Base-by-base conservation (phyloP, 805 yeast species). In the Ogataea henricii region DNA sequence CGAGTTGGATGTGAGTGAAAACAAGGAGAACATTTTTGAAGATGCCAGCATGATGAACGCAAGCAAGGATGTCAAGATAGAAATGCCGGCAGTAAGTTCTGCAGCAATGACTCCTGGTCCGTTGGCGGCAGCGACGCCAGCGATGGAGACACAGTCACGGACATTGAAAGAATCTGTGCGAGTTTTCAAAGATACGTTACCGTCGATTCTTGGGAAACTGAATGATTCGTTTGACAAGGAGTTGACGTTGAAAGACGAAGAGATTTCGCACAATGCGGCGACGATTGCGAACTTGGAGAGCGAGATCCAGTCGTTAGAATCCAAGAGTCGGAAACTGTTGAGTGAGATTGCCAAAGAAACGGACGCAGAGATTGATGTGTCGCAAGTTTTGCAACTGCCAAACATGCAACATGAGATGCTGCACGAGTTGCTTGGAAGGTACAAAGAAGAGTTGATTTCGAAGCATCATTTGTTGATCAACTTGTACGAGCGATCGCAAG, bases 401-500 rank as follows among this genome's bases (percentile, higher is more conserved):
- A 63, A 60, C 51, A 63, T 45, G 66, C 70, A 42, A 49, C 64
- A 53, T 13, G 45, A 46, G 9, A 16, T 49, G 26, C 30, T 48
- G 23, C 45, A 47, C 17, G 43, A 36, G 21, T 18, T 49, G 1
- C 32, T 55, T 16, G 36, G 43, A 7, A 42, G 51, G 13, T 48
- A 47, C 35, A 40, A 46, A n/a, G 48, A 46, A 10, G 50, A 54
- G 14, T 48, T 63, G 21, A 45, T 55, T 18, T 47, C 64, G 51
- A 66, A 66, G 50, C 60, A 70, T 20, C 54, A 63, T 18, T 63
- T 66, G 41, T 61, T 81, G 40, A 66, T 68, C 12, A 70, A 68
- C 41, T 40, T 65, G 20, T 57, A 59, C 26, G 91, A 85, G 62
- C 74, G 87, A 43, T 71, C 83, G 1, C 91, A 85, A 60, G 83